Base-by-base conservation (phyloP, 2,329 filamentous ascomycete genomes). In the Neocucurbitaria cava region DNA sequence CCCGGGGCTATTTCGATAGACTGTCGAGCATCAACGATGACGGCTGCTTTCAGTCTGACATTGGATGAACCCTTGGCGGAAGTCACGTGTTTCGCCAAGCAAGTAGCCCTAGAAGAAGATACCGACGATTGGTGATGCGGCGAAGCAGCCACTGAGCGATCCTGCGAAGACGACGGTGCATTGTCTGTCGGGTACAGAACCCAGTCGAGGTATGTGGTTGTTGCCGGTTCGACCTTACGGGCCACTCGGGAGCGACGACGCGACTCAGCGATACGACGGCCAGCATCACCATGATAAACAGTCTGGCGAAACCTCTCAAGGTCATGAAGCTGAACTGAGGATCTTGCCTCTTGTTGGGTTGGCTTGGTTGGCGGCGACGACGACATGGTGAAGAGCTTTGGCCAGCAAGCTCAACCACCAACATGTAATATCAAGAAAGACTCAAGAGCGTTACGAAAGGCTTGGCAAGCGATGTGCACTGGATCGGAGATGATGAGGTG, bases 241-340 rank as follows among this genome's bases (percentile, higher is more conserved):
- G 42, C 47, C 24, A 61, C 30, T 45, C 57, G 52, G 20, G 59
- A 47, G 48, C 58, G 60, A 60, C 61, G 62, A 62, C 58, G 62
- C 63, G 57, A 66, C 44, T 74, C 68, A 10, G 64, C 52, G 23
- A 71, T 61, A 38, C 54, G 66, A 38, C 66, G 46, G 43, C 48
- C 57, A 28, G 56, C 56, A 18, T 63, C 63, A 60, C 73, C 50
- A 43, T 63, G 54, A 46, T 70, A 71, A 40, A 64, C 56, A n/a
- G 56, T 59, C 45, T 68, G 59, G 42, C 67, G 68, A 52, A 69
- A 67, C 21, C 50, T 41, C 21, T 52, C 30, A 15, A 24, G 10
- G 6, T 35, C 21, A 20, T 49, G 13, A 24, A 39, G n/a, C 11
- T 28, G 21, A 8, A 23, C 18, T 3, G 28, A 21, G n/a, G 18